Base-by-base conservation (phyloP, 2,329 filamentous ascomycete genomes). In the Xylariaceae sp. region DNA sequence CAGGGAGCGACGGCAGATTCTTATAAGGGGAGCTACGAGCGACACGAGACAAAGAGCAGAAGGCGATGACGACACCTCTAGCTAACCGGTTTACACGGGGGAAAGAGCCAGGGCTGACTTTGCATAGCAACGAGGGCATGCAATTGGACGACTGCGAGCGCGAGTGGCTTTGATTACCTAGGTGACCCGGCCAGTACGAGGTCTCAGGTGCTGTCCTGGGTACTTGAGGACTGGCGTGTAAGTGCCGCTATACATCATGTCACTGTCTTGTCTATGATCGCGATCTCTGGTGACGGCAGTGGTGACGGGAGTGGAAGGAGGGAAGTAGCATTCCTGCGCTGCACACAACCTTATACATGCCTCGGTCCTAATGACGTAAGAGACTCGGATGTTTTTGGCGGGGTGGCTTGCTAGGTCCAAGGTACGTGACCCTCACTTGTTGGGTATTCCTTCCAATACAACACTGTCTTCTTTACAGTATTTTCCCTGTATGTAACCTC, bases 311-410 rank as follows among this genome's bases (percentile, higher is more conserved):
- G 17, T 35, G 49, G 17, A 48, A 47, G 37, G 30, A n/a, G 42
- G 42, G 34, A 30, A 51, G 48, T 34, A 30, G 30, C 48, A 34
- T 30, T 50, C 30, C 18, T 30, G 23, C 23, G 23, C 23, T 30
- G 23, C 23, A 30, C 23, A 30, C 23, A 30, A 30, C 23, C 23
- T 30, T 30, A 30, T 30, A 30, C 23, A 30, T 30, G 23, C 23
- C 44, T 53, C 49, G 15, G 51, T 49, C 34, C 47, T 59, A 42
- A 64, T 66, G 64, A 66, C 64, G 64, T 66, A 63, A 59, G 62
- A 60, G 64, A 66, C 60, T 58, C 56, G 18, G 18, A 17, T 2
- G 23, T 9, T 9, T 13, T 9, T 53, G 44, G 60, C 48, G 57
- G 60, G 56, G 6, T 47, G 44, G 7, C 15, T 13, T 45, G n/a